Percentiles rank a stretch among this genome's conserved stretches.
phyloP scores from a whole-genome alignment of 208 protist species.

The Trypanosomatidae sp. region DNA sequence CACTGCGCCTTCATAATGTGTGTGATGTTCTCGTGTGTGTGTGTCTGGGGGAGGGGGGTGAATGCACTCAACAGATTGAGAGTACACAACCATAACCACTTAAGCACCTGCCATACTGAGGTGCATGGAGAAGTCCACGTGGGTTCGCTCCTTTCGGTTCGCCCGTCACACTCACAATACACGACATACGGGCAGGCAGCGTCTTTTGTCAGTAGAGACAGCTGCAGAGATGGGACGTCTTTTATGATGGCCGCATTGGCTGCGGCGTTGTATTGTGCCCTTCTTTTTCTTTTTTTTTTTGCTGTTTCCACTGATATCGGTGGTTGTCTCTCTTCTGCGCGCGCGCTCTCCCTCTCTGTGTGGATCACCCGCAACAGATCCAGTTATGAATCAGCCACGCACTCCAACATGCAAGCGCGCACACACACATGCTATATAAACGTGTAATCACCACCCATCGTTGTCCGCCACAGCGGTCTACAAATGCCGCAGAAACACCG shows the following conservation, averaged over 20 bases:
- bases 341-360: background rate
- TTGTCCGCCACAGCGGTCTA: background rate
- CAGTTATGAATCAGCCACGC: background rate
- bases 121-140: background rate
- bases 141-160: background rate
- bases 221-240: background rate
- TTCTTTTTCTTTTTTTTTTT: background rate
- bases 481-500: background rate
- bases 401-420: background rate
- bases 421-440: background rate
- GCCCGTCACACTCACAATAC: background rate
- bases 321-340: background rate
- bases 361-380: background rate
- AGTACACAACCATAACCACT: background rate
- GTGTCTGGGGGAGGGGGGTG: too few species aligned
- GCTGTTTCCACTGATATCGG: background rate
- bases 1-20: background rate
- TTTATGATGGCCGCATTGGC: background rate
- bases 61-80: background rate
- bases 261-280: background rate
- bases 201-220: background rate
- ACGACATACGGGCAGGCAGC: background rate
- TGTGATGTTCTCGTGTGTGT: background rate
- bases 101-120: background rate
- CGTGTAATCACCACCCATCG: background rate